Percentiles rank a stretch among this genome's conserved stretches.
Conservation (phyloP, 139 green algal species). For the Ettlia oleoabundans region DNA sequence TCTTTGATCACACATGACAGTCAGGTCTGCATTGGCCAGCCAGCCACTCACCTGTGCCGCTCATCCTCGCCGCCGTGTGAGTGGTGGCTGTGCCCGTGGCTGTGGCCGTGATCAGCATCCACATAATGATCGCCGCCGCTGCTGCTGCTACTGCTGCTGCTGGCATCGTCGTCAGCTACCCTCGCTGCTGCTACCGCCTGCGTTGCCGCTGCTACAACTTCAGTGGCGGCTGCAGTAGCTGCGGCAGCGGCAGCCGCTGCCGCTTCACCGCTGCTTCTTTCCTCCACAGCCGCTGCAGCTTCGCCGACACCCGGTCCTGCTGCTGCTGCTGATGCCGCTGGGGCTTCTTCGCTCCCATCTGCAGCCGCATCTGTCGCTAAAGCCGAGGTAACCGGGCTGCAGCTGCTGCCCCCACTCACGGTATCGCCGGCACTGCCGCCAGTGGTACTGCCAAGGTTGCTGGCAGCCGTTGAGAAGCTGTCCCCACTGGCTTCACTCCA, state of each 20-base stretch:
- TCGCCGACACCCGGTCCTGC: not conserved
- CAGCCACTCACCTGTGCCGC: conserved; percentile 5
- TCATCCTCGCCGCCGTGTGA: not conserved
- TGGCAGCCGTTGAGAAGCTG: conserved; percentile 1
- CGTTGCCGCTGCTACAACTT: too few relatives aligned
- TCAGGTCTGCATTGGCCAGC: too few relatives aligned
- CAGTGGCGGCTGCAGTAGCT: too few relatives aligned
- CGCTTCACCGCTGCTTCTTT: not conserved
- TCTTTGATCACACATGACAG: too few relatives aligned
- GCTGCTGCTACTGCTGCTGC: conserved; percentile 10
- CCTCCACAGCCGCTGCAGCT: conserved; percentile 1
- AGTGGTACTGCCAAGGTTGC: not conserved
- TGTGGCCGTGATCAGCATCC: conserved; percentile 11
- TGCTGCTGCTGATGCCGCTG: conserved; percentile 16
- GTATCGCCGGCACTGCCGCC: not conserved
- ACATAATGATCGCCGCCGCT: not conserved
- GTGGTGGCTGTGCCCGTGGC: conserved; percentile 1
- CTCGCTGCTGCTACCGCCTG: not conserved
- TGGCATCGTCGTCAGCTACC: not conserved
- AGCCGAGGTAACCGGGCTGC: not conserved
- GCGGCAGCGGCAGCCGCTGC: not conserved
- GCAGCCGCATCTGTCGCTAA: not conserved
- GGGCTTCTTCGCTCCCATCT: too few relatives aligned
- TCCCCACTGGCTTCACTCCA: conserved; percentile 9
- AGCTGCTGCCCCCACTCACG: not conserved